phyloP scores from a whole-genome alignment of 768 basidiomycete genomes.

The Boletus rufocinnamomeus region DNA sequence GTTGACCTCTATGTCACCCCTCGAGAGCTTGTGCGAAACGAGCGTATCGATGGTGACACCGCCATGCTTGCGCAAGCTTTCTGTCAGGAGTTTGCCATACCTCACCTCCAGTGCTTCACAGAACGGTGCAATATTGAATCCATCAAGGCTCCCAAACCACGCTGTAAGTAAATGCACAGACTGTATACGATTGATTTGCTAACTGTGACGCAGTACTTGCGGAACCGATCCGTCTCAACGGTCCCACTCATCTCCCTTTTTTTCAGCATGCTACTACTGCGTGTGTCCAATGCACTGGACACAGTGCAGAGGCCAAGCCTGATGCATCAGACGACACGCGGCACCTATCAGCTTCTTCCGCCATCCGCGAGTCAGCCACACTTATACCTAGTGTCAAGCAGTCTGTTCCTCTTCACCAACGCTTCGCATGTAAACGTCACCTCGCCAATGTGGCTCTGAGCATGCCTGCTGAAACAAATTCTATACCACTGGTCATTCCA shows the following conservation, averaged over 20 bases:
- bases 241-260: background rate
- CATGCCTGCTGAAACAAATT: background rate
- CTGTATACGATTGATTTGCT: background rate
- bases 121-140: background rate
- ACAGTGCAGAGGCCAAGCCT: background rate
- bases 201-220: background rate
- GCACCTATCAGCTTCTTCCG: background rate
- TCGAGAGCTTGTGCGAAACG: background rate
- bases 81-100: background rate
- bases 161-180: background rate
- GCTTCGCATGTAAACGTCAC: background rate
- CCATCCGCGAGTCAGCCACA: background rate
- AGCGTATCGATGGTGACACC: background rate
- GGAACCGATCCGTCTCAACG: background rate
- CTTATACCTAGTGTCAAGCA: background rate
- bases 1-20: background rate
- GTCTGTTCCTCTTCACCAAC: background rate
- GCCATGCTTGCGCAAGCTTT: background rate
- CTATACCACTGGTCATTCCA: background rate
- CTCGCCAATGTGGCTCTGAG: background rate
- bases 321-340: background rate
- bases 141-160: background rate
- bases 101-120: background rate
- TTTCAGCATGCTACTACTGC: background rate
- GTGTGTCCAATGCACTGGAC: background rate